phyloP scores from a whole-genome alignment of 2,329 filamentous ascomycete genomes.

The Bretziella fagacearum region DNA sequence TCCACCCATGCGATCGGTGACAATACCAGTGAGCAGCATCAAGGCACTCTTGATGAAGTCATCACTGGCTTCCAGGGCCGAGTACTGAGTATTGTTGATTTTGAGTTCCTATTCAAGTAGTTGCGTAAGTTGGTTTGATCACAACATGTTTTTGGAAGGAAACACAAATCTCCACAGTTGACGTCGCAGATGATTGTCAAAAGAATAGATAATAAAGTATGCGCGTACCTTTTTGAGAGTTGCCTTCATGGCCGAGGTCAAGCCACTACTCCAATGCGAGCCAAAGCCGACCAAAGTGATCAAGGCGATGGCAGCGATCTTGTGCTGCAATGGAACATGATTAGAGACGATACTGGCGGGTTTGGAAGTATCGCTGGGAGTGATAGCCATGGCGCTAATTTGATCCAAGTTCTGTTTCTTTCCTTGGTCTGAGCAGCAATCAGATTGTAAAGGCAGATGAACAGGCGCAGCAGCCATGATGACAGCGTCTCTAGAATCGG shows the following conservation, averaged over 20 bases:
- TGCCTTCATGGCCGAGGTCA: slow-evolving; percentile 43
- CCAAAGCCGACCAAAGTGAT: slow-evolving; percentile 41
- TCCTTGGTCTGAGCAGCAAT: too few species aligned
- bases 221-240: slow-evolving; percentile 37
- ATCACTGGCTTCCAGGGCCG: slow-evolving; percentile 41
- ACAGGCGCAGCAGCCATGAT: too few species aligned
- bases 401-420: too few species aligned
- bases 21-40: slow-evolving; percentile 35
- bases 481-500: too few species aligned
- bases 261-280: slow-evolving; percentile 41
- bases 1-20: slow-evolving; percentile 42
- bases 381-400: too few species aligned
- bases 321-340: slow-evolving; percentile 19
- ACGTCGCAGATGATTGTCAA: too few species aligned
- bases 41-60: slow-evolving; percentile 44
- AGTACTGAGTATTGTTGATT: slow-evolving; percentile 43
- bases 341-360: slow-evolving; percentile 7
- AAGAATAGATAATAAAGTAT: too few species aligned
- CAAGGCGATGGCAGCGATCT: slow-evolving; percentile 28
- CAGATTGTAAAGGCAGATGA: too few species aligned
- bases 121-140: too few species aligned
- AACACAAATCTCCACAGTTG: too few species aligned
- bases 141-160: too few species aligned
- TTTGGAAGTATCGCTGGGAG: too few species aligned
- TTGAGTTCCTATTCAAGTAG: slow-evolving; percentile 27